Conservation (phyloP, 805 yeast genomes). For the Starmera pachycereana region DNA sequence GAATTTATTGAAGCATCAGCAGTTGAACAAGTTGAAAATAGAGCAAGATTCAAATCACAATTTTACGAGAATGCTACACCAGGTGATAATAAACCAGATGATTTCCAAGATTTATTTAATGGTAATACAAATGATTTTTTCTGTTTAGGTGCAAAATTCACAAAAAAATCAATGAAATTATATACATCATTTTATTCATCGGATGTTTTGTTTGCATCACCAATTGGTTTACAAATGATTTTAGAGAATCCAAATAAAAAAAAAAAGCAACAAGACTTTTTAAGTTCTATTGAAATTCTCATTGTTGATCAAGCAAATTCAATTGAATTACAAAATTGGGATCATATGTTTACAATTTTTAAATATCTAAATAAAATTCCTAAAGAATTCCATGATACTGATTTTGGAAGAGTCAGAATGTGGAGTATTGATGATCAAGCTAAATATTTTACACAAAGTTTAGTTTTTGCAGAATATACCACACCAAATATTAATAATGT, state of each 20-base stretch:
- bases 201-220: slow-evolving; percentile 84
- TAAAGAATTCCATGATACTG: slow-evolving; percentile 68
- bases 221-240: slow-evolving; percentile 76
- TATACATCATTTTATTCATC: slow-evolving; percentile 78
- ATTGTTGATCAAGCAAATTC: slow-evolving; percentile 79
- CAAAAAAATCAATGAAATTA: slow-evolving; percentile 76
- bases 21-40: slow-evolving; percentile 70
- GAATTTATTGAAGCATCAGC: slow-evolving; percentile 54
- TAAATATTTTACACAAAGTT: slow-evolving; percentile 60
- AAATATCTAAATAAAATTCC: slow-evolving; percentile 72
- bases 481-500: slow-evolving; percentile 78
- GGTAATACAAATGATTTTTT: slow-evolving; percentile 92
- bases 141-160: slow-evolving; percentile 82
- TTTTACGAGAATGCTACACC: slow-evolving; percentile 44
- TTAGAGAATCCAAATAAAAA: slow-evolving; percentile 51
- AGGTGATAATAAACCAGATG: slow-evolving; percentile 59
- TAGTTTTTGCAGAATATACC: slow-evolving; percentile 62
- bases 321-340: slow-evolving; percentile 88
- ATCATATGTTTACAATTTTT: slow-evolving; percentile 59
- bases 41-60: slow-evolving; percentile 61
- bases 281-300: slow-evolving; percentile 79
- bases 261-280: slow-evolving; percentile 66
- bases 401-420: slow-evolving; percentile 84
- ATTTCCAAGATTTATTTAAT: slow-evolving; percentile 66
- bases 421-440: slow-evolving; percentile 87